Base-by-base conservation (phyloP, 805 yeast genomes). In the Kluyveromyces starmeri region DNA sequence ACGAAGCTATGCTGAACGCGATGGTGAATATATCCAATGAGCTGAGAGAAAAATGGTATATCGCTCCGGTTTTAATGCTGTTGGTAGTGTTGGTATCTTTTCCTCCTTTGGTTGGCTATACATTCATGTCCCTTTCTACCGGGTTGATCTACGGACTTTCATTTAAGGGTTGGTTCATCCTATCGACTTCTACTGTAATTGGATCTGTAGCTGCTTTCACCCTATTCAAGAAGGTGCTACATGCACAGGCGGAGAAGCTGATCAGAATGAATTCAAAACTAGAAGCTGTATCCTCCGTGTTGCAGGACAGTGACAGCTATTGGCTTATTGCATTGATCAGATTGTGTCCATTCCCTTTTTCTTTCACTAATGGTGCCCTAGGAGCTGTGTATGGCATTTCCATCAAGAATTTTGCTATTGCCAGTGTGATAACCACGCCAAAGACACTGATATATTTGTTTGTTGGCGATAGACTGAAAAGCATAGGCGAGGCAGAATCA, bases 331-430 rank as follows among this genome's bases (percentile, higher is more conserved):
- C 81, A 34, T 64, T 89, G 51, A 69, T 89, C 19, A 66, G 96
- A 36, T 57, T 89, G 38, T 85, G 96, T 46, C 98, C 98, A 1
- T 70, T 89, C 48, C 97, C 97, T 0, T 92, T 86, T 53, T 85
- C 96, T 2, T 62, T 89, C 20, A 79, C 92, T 0, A 89, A 89
- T 50, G 96, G 96, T 4, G 96, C 95, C 0, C 66, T 92, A 44
- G 92, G 95, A 7, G 79, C 94, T 2, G 72, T 89, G 10, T 95
- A 94, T 0, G 81, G 83, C 12, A 67, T 89, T 9, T 65, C 78
- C 0, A 60, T 77, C 2, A 41, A 57, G 27, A 74, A 76, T 17
- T 89, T 81, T 54, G 62, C 77, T 2, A 50, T 78, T 20, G 95
- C 96, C 1, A 78, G 86, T 16, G 43, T 75, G 0, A 54, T 84